Base-by-base conservation (phyloP, 306 rosid genomes). In the Ormosia semicastrata region DNA sequence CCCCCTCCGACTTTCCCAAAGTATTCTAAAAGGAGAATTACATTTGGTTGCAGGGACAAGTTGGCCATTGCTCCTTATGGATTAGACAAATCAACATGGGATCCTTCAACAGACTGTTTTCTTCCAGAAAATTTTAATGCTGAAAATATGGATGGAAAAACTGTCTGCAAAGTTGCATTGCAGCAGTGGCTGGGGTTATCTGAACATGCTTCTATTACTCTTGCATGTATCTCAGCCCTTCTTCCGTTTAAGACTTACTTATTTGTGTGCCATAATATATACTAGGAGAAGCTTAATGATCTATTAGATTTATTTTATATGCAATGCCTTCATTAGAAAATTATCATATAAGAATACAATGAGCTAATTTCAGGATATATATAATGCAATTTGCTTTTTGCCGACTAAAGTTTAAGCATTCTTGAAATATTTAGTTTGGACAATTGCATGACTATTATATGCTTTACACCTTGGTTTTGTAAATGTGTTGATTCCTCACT, bases 41-140 rank as follows among this genome's bases (percentile, higher is more conserved):
- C 14, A 43, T 67, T 24, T 80, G 81, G 67, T 78, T 83, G 84
- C 83, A 94, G 98, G 92, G 93, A 90, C 81, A 94, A 94, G 78
- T 76, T 94, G 87, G 81, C 80, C 78, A 76, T 88, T 85, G 39
- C 94, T 85, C 89, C 97, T 44, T 88, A 52, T 78, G 97, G 98
- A 79, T 85, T 89, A 62, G 97, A 94, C 67, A 87, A 85, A 81
- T 85, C 87, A 52, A 80, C 79, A 49, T 94, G 98, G 97, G 91
- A 92, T 89, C 98, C 98, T 74, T 86, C 89, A 54, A 87, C 83
- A 60, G 98, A 94, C 86, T 80, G 36, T 66, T 82, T 82, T 89
- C 91, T 92, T 87, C 97, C 97, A 47, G 69, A 74, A 82, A 89
- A 87, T 75, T 94, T 88, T 83, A 84, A 80, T 79, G 89, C 85